phyloP scores from a whole-genome alignment of 768 basidiomycete species.

The Suillus occidentalis region DNA sequence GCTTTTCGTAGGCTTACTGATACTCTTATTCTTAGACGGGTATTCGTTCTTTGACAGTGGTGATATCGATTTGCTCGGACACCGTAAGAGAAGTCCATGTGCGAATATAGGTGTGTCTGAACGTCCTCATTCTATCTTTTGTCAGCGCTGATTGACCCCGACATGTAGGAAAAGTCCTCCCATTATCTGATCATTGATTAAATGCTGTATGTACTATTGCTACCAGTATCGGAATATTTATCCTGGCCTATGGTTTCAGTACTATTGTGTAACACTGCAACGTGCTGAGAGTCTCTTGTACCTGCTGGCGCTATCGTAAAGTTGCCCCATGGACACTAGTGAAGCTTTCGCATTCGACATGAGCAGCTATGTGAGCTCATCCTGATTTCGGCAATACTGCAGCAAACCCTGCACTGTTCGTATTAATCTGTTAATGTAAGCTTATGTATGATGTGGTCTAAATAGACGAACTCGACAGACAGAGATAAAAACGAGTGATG shows the following conservation, averaged over 20 bases:
- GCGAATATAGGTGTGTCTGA: constrained; percentile 59
- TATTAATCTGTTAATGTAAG: constrained; percentile 10
- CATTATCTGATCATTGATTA: constrained; percentile 35
- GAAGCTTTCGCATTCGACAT: no score
- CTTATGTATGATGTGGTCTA: background rate
- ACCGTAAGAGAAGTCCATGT: constrained; percentile 58
- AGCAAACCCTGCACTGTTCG: no score
- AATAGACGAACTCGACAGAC: no score
- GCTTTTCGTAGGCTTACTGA: constrained; percentile 4
- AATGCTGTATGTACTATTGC: background rate
- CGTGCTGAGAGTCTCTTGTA: no score
- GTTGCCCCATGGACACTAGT: no score
- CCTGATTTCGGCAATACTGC: no score
- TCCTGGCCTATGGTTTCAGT: background rate
- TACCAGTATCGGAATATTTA: background rate
- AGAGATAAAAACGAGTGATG: background rate
- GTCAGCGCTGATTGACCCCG: background rate
- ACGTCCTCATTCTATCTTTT: constrained; percentile 1
- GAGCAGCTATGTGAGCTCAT: no score
- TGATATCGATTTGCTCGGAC: constrained; percentile 67
- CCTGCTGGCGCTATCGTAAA: no score
- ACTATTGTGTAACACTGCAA: background rate
- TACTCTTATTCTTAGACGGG: constrained; percentile 45
- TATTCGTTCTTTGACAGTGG: constrained; percentile 87
- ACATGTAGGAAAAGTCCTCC: constrained; percentile 32